Conservation (phyloP, 1,139 yeast genomes). For the Sugiyamaella sp. region DNA sequence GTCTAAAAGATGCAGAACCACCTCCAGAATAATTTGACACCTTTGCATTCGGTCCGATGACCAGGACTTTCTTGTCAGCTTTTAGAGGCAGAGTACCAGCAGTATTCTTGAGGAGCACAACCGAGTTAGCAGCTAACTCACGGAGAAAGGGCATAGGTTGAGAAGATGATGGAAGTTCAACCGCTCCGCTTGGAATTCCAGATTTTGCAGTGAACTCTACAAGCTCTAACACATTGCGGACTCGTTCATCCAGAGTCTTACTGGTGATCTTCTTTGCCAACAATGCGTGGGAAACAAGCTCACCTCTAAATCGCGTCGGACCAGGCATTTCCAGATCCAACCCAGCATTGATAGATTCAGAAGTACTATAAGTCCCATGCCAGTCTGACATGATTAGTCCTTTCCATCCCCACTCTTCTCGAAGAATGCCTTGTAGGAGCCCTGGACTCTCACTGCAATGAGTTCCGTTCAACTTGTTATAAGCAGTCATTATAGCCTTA, state of each 20-base stretch:
- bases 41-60: slow-evolving; percentile 57
- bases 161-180: slow-evolving; percentile 50
- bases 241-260: slow-evolving; percentile 49
- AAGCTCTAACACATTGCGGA: slow-evolving; percentile 50
- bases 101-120: slow-evolving; percentile 57
- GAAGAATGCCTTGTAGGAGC: slow-evolving; percentile 50
- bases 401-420: slow-evolving; percentile 60
- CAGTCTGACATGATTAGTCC: slow-evolving; percentile 65
- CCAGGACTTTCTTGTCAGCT: slow-evolving; percentile 47
- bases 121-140: slow-evolving; percentile 53
- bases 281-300: slow-evolving; percentile 38
- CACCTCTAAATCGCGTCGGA: slow-evolving; percentile 52
- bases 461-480: slow-evolving; percentile 60
- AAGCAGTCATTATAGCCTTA: slow-evolving; percentile 58
- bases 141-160: slow-evolving; percentile 52
- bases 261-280: slow-evolving; percentile 30
- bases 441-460: slow-evolving; percentile 54
- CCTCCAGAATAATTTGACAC: slow-evolving; percentile 52
- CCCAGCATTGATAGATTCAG: slow-evolving; percentile 55
- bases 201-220: slow-evolving; percentile 49
- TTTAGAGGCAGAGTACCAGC: slow-evolving; percentile 48
- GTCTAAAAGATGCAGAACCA: slow-evolving; percentile 54
- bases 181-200: slow-evolving; percentile 49
- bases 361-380: slow-evolving; percentile 59
- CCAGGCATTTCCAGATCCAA: slow-evolving; percentile 69